A percentile compares a stretch with the other conserved stretches of the same genome.
Evolutionary conservation across 305 asterid species (phyloP).

Genomic region (Fraxinus ornus): DNA sequence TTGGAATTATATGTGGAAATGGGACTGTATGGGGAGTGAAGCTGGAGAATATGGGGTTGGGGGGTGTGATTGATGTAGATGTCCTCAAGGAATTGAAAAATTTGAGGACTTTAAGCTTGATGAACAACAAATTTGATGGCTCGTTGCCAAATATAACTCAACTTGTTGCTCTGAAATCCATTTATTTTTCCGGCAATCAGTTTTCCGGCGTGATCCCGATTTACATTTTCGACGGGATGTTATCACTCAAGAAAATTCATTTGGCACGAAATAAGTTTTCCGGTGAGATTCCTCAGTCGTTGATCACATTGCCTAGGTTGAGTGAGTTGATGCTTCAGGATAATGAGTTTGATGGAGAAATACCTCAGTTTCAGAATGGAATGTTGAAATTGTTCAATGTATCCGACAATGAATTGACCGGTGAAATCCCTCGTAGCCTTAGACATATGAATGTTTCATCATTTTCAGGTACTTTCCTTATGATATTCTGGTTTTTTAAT

Average conservation of each 20-base stretch:
- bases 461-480: constrained; percentile 37
- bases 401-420: constrained; percentile 45
- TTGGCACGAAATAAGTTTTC: constrained; percentile 43
- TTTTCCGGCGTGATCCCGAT: constrained; percentile 44
- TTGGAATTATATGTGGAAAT: constrained; percentile 40
- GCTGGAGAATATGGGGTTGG: constrained; percentile 48
- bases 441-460: constrained; percentile 30
- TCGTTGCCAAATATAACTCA: constrained; percentile 39
- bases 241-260: constrained; percentile 46
- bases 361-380: constrained; percentile 41
- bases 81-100: constrained; percentile 36
- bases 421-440: constrained; percentile 52
- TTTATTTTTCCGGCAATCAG: constrained; percentile 41
- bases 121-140: constrained; percentile 50
- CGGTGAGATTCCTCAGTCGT: constrained; percentile 53
- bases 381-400: constrained; percentile 32
- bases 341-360: constrained; percentile 47
- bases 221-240: constrained; percentile 42
- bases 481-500: background rate
- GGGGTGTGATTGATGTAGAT: constrained; percentile 50
- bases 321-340: constrained; percentile 47
- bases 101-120: constrained; percentile 44
- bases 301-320: constrained; percentile 40
- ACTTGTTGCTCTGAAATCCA: constrained; percentile 28
- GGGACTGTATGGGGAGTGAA: constrained; percentile 48